Conservation (phyloP, 495 filamentous ascomycete genomes). For the Aspergillus ellipticus region DNA sequence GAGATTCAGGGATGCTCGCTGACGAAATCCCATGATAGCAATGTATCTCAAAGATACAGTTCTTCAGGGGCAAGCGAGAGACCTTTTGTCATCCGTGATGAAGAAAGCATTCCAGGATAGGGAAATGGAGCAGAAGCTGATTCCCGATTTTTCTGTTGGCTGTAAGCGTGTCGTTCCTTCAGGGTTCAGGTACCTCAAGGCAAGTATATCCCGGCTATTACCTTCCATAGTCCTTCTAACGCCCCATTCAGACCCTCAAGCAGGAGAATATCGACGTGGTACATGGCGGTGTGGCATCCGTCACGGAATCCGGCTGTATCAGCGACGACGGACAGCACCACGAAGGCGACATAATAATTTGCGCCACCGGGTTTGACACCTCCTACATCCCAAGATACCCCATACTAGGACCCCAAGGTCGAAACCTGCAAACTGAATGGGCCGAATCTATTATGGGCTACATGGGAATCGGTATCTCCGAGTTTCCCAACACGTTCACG, state of each 20-base stretch:
- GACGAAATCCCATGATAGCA: background rate
- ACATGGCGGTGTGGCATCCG: slow-evolving; percentile 19
- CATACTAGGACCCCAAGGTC: background rate
- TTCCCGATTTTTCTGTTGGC: slow-evolving; percentile 3
- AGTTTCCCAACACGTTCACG: slow-evolving; percentile 48
- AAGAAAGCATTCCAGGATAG: background rate
- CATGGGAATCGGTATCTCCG: slow-evolving; percentile 26
- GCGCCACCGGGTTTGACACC: slow-evolving; percentile 47
- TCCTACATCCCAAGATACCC: slow-evolving; percentile 25
- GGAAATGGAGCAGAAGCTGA: background rate
- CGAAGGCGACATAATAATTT: slow-evolving; percentile 46
- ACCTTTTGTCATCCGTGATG: background rate
- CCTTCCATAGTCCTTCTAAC: background rate
- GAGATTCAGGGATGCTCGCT: background rate
- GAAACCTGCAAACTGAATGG: background rate
- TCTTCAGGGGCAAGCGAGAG: background rate
- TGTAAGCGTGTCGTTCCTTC: slow-evolving; percentile 3
- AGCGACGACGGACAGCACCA: slow-evolving; percentile 19
- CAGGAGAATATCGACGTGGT: background rate
- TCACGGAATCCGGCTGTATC: slow-evolving; percentile 47
- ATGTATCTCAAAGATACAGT: background rate
- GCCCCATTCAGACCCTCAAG: background rate
- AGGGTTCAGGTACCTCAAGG: background rate
- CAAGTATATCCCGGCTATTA: no score
- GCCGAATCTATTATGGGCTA: background rate